Evolutionary conservation across 257 asterid genomes (phyloP), one percentile per base, ranked within the genome.

Genomic region (Voacanga thouarsii): DNA sequence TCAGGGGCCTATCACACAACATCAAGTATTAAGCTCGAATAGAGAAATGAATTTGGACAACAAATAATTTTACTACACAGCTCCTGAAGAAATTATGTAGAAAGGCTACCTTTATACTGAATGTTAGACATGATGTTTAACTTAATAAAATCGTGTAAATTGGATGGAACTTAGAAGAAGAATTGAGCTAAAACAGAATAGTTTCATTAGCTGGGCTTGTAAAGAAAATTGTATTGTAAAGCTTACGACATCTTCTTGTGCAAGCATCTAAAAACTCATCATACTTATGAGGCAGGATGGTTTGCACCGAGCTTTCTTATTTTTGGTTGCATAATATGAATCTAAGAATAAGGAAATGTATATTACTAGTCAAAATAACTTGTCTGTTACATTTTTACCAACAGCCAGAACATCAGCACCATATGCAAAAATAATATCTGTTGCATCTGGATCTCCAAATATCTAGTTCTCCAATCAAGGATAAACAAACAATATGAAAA

Each of bases 391-490:
- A 77, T 95, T 95, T 71, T 91, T 82, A 81, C 99, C 99, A 68
- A 95, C 86, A 66, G 98, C 98, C 77, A 95, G 86, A 80, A 95
- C 81, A 88, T 95, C 98, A 87, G 99, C 98, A 74, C 99, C 99
- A 80, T 98, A 89, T 26, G 99, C 90, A 86, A 95, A 93, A 57
- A 95, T 97, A 80, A 93, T 82, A 88, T 95, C 99, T 39, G 99
- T 98, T 65, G 99, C 98, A 80, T 95, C 97, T 39, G 99, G 99
- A 86, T 95, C 99, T 87, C 99, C 99, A 79, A 89, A 93, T 64
- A 95, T 89, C 99, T 95, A 28, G 82, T 81, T 78, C 64, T 76
- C 80, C 86, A 71, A 81, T 43, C 19, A 78, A 59, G 68, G 75
- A 21, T 49, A 82, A 78, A 73, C 16, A 41, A 45, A 11, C 80